Evolutionary conservation across 2,329 filamentous ascomycete species (phyloP).

Genomic region (Colletotrichum sp.): DNA sequence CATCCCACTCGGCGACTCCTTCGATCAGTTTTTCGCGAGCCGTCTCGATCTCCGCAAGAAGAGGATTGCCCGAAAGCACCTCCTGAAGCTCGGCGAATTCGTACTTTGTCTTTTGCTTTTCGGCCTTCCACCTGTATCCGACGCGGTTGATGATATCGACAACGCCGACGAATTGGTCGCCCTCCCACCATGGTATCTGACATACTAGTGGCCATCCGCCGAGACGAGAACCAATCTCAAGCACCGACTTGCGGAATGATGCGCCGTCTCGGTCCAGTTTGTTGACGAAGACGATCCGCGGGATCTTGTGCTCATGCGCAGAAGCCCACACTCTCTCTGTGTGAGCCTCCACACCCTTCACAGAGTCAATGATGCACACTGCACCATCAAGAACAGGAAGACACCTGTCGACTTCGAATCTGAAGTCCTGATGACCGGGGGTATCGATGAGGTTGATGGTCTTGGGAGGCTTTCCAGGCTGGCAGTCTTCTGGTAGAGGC

Average conservation of each 20-base stretch:
- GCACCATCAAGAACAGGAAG: constrained; percentile 87
- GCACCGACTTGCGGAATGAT: constrained; percentile 82
- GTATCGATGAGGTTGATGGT: constrained; percentile 95
- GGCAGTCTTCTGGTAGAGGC: constrained; percentile 65
- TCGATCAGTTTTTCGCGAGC: constrained; percentile 84
- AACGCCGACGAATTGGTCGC: constrained; percentile 80
- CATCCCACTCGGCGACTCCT: constrained; percentile 86
- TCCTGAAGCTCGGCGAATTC: constrained; percentile 28
- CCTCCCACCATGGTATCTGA: constrained; percentile 93
- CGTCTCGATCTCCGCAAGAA: constrained; percentile 70
- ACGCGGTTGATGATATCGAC: constrained; percentile 81
- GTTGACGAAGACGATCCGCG: constrained; percentile 79
- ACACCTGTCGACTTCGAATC: constrained; percentile 93
- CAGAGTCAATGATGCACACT: constrained; percentile 90
- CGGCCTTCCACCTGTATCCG: constrained; percentile 72
- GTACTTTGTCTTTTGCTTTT: constrained; percentile 37
- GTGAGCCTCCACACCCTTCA: constrained; percentile 94
- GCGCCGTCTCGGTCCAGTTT: constrained; percentile 81
- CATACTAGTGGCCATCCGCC: constrained; percentile 88
- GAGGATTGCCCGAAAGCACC: constrained; percentile 49
- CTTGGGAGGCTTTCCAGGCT: constrained; percentile 53
- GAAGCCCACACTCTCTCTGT: constrained; percentile 97
- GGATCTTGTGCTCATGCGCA: constrained; percentile 84
- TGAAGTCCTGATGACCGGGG: constrained; percentile 95
- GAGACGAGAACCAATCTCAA: constrained; percentile 81